Conservation (phyloP, 257 asterid genomes). For the Henckelia pumila region DNA sequence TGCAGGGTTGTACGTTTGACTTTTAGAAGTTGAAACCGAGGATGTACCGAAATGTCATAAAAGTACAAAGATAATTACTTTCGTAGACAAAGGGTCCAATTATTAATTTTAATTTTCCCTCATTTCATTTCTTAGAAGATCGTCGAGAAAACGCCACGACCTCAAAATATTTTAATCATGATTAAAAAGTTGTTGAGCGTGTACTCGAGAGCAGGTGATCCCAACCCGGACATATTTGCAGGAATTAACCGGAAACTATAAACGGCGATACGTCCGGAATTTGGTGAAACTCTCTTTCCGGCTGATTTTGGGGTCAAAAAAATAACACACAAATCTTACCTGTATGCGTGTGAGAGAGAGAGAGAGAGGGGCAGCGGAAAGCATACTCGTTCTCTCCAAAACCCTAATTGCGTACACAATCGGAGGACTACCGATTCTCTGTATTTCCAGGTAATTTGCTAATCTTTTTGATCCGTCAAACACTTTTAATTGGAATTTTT, state of each 20-base stretch:
- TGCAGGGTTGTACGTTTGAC: neutral
- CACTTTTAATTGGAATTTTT: neutral
- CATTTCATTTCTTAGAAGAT: too few relatives aligned
- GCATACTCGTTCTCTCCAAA: conserved; percentile 13
- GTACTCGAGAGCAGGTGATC: conserved; percentile 37
- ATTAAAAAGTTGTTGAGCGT: conserved; percentile 26
- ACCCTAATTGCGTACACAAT: conserved; percentile 33
- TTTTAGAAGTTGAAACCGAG: neutral
- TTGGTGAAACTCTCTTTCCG: conserved; percentile 38
- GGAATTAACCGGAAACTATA: conserved; percentile 46
- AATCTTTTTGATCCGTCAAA: neutral
- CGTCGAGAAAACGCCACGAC: neutral
- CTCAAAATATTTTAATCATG: neutral
- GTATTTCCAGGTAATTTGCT: conserved; percentile 6
- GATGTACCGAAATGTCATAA: neutral
- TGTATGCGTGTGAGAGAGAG: conserved; percentile 29
- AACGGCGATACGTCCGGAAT: conserved; percentile 55
- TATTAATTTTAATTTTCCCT: too few relatives aligned
- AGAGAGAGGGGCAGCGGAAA: conserved; percentile 28
- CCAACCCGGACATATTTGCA: conserved; percentile 49
- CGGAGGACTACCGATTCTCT: conserved; percentile 9
- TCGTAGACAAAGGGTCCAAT: neutral
- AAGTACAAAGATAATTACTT: too few relatives aligned
- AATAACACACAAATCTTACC: conserved; percentile 29
- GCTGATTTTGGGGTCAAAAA: conserved; percentile 43